Evolutionary conservation across 768 basidiomycete species (phyloP), one percentile per base, ranked within the genome.

Genomic region (Suillus cothurnatus): DNA sequence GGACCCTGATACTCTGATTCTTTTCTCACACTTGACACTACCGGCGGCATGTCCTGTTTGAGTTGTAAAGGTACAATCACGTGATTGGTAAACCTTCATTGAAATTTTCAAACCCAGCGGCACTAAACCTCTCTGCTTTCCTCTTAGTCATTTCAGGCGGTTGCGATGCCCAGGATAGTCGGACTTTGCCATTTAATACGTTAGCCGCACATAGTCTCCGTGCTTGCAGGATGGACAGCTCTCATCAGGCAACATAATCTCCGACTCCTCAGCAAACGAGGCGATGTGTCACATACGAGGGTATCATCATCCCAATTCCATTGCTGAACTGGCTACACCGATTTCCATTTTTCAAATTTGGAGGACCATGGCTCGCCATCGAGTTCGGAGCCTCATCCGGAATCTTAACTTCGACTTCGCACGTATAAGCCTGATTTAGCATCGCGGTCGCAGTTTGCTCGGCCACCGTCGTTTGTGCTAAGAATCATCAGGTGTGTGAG

Each of bases 1-100:
- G 73, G 75, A 69, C 75, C 76, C 75, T 76, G 73, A 61, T 75
- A 67, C 69, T 71, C 59, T 61, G 66, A 68, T 73, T 74, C 69
- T 71, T 74, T 76, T 76, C 75, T 69, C 75, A 76, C 75, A 76
- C 69, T 69, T 74, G 75, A 66, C 73, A 67, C 70, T 78, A 66
- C 75, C 75, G 75, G 72, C 75, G 75, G 75, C 62, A 76, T 70
- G 63, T 76, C 72, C 67, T 68, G 69, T 72, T 75, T 55, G 21
- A 71, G 72, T 4, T 15, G 28, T 52, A 59, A 66, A 74, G 73
- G 72, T 47, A 75, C 75, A 45, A 61, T 70, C 76, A 76, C 76
- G 76, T 76, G 75, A 7, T 31, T 21, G 2, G 31, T 32, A 66
- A 31, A 67, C 64, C 63, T 53, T 69, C 23, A 62, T 68, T 68